phyloP scores from a whole-genome alignment of 1,284 basidiomycete species.

The Irpex rosettiformis region DNA sequence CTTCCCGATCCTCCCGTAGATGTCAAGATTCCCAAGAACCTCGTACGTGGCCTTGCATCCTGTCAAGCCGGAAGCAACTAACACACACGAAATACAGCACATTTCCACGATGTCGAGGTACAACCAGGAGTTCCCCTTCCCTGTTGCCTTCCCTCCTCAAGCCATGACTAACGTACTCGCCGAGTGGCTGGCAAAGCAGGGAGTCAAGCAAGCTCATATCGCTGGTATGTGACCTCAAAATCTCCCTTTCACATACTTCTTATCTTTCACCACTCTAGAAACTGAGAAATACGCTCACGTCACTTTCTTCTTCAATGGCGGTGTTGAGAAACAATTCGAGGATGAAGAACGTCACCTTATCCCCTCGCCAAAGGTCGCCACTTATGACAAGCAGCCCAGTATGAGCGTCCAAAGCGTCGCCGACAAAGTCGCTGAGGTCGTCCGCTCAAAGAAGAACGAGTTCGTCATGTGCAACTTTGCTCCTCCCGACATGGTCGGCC shows the following conservation, averaged over 20 bases:
- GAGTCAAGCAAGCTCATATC: constrained; percentile 80
- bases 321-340: constrained; percentile 86
- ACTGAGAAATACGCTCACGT: constrained; percentile 96
- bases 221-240: constrained; percentile 58
- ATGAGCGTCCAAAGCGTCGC: constrained; percentile 88
- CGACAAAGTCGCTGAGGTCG: constrained; percentile 85
- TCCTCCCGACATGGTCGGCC: constrained; percentile 93
- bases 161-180: constrained; percentile 90
- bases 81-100: constrained; percentile 38
- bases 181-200: constrained; percentile 81
- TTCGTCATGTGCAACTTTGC: constrained; percentile 97
- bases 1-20: constrained; percentile 81
- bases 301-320: constrained; percentile 96
- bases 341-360: constrained; percentile 86
- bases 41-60: constrained; percentile 43
- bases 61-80: constrained; percentile 1
- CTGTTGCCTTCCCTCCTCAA: constrained; percentile 85
- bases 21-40: constrained; percentile 75
- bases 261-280: too few species aligned
- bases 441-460: constrained; percentile 66
- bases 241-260: too few species aligned
- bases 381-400: constrained; percentile 83
- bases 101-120: constrained; percentile 94
- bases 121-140: constrained; percentile 85
- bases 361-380: constrained; percentile 85